phyloP scores from a whole-genome alignment of 768 basidiomycete genomes.

The Dacryopinax spathularia region DNA sequence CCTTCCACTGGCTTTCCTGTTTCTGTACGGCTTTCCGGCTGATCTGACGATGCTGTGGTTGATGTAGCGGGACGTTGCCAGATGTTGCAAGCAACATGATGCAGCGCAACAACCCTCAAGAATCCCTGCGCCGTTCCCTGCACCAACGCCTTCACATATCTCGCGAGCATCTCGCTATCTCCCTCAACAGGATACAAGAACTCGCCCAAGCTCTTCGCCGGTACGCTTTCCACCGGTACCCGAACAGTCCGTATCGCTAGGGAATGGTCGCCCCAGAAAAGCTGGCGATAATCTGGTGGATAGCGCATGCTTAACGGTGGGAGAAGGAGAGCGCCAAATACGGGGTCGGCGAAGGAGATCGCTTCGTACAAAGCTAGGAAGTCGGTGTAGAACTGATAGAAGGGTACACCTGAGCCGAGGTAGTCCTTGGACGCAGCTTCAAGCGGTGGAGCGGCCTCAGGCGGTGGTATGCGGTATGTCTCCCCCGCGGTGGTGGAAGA shows the following conservation, averaged over 20 bases:
- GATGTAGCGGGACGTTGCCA: constrained; percentile 32
- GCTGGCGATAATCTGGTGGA: constrained; percentile 65
- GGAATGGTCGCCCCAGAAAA: constrained; percentile 67
- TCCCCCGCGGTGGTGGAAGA: constrained; percentile 6
- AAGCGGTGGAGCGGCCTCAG: constrained; percentile 23
- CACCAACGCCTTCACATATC: constrained; percentile 46
- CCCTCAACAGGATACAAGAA: constrained; percentile 61
- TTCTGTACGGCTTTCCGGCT: neutral
- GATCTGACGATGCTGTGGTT: neutral
- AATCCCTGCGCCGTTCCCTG: constrained; percentile 38
- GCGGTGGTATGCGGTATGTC: constrained; percentile 18
- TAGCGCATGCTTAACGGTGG: constrained; percentile 66
- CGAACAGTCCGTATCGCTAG: constrained; percentile 51
- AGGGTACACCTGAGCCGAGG: constrained; percentile 57
- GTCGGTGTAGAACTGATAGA: constrained; percentile 90
- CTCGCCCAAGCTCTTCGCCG: constrained; percentile 34
- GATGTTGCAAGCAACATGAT: constrained; percentile 61
- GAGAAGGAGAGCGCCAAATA: constrained; percentile 62
- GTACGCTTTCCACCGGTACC: constrained; percentile 30
- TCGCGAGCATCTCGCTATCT: constrained; percentile 44
- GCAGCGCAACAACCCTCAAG: constrained; percentile 51
- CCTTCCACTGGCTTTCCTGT: neutral
- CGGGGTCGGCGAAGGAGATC: constrained; percentile 68
- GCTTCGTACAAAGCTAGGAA: constrained; percentile 82
- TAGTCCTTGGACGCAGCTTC: constrained; percentile 43